Evolutionary conservation across 148 eudicot genomes (phyloP), one percentile per base, ranked within the genome.

Genomic region (Camellia granthamiana): DNA sequence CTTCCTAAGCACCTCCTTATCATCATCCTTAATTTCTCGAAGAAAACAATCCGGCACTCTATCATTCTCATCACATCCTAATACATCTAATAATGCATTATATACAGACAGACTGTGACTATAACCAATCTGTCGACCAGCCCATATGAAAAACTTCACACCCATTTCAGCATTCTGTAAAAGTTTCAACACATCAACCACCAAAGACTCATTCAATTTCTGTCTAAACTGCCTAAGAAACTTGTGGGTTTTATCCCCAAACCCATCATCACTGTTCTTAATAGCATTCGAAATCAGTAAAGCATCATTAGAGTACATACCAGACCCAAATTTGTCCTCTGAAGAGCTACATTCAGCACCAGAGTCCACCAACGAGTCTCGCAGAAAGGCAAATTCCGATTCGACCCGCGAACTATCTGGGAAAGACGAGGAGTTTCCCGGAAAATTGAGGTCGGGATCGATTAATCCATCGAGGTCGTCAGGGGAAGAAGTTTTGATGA

Each of bases 91-190:
- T 78, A 96, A 82, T 0, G 90, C 88, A 78, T 92, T 73, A 81
- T 89, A 96, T 80, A 94, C 98, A 19, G 72, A 68, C 44, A 74
- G 21, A 65, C 81, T 83, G 78, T 96, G 99, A 81, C 38, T 75
- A 85, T 96, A 96, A 43, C 98, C 98, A 59, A 96, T 87, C 80
- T 96, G 99, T 63, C 91, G 84, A 82, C 92, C 94, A 15, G 92
- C 97, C 99, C 99, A 96, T 63, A 89, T 55, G 77, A 96, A 93
- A 84, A 96, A 96, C 80, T 90, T 86, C 59, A 92, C 93, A 81
- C 91, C 88, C 84, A 92, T 83, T 46, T 90, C 88, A 85, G 88
- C 87, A 79, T 86, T 91, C 42, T 84, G 84, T 58, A 92, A 78
- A 78, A 88, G 81, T 66, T 80, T 84, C 73, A 93, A 85, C 74